phyloP scores from a whole-genome alignment of 1,139 yeast species.

The Pneumocystis canis region DNA sequence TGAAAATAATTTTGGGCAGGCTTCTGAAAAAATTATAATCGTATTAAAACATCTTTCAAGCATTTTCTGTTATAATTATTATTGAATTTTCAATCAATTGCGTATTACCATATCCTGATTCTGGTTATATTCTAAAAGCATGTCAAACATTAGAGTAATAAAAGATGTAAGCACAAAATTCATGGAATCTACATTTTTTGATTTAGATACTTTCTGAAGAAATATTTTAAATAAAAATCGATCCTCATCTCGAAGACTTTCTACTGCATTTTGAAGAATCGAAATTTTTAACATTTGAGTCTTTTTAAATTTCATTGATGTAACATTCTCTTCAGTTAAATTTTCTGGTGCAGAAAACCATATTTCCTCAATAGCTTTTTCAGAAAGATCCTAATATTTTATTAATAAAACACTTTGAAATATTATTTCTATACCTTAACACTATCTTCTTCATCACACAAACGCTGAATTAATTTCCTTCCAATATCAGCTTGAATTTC shows the following conservation, averaged over 20 bases:
- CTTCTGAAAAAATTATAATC: not conserved
- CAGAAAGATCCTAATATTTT: conserved; percentile 36
- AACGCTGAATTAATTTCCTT: conserved; percentile 36
- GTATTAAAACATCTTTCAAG: conserved; percentile 1
- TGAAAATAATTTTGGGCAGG: conserved; percentile 2
- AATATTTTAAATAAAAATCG: not conserved
- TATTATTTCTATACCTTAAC: not conserved
- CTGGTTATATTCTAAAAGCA: not conserved
- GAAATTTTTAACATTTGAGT: not conserved
- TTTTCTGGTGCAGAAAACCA: conserved; percentile 28
- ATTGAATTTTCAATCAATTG: not conserved
- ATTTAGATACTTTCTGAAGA: not conserved
- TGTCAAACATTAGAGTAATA: not conserved
- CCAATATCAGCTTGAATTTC: conserved; percentile 33
- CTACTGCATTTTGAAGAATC: not conserved
- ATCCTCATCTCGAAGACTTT: not conserved
- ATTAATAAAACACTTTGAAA: conserved; percentile 2
- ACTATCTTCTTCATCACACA: conserved; percentile 59
- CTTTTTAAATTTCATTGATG: not conserved
- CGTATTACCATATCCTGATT: not conserved
- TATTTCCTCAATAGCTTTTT: conserved; percentile 29
- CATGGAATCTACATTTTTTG: not conserved
- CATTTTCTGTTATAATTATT: not conserved
- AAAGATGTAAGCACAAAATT: not conserved
- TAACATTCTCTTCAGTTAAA: not conserved